Conservation (phyloP, 2,329 filamentous ascomycete species). For the Aspergillus clavatus region DNA sequence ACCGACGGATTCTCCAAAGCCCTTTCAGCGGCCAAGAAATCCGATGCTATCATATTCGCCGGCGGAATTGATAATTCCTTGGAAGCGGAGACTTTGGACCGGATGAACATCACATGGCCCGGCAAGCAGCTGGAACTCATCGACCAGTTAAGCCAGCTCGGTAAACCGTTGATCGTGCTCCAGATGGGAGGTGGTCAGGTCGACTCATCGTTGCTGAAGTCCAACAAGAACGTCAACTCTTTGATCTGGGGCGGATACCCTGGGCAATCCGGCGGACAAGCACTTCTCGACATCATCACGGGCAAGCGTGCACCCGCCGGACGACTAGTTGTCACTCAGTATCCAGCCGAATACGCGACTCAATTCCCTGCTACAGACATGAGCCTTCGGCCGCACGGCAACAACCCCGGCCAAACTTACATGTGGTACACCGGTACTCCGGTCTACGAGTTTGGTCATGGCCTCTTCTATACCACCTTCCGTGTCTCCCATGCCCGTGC, state of each 20-base stretch:
- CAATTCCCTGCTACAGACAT: conserved; percentile 40
- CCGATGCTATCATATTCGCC: conserved; percentile 38
- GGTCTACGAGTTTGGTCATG: conserved; percentile 42
- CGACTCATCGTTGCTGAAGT: conserved; percentile 37
- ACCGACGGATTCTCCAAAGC: conserved; percentile 32
- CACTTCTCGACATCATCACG: conserved; percentile 40
- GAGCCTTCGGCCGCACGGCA: conserved; percentile 35
- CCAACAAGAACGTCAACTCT: conserved; percentile 38
- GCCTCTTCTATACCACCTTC: conserved; percentile 44
- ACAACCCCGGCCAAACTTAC: conserved; percentile 43
- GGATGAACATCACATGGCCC: conserved; percentile 40
- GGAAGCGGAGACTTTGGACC: conserved; percentile 40
- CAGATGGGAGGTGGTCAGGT: conserved; percentile 45
- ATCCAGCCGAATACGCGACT: conserved; percentile 40
- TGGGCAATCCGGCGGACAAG: conserved; percentile 41
- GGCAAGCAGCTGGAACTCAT: conserved; percentile 41
- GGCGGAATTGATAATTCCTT: conserved; percentile 42
- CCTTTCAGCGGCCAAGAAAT: conserved; percentile 29
- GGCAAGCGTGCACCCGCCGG: conserved; percentile 41
- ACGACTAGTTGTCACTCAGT: conserved; percentile 38
- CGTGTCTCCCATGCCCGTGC: conserved; percentile 9
- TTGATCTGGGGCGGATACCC: conserved; percentile 45
- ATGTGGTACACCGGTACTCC: conserved; percentile 41
- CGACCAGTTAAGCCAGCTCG: conserved; percentile 30
- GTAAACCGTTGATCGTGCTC: conserved; percentile 39